Evolutionary conservation across 2,329 filamentous ascomycete species (phyloP).

Genomic region (Tolypocladium nubicola): DNA sequence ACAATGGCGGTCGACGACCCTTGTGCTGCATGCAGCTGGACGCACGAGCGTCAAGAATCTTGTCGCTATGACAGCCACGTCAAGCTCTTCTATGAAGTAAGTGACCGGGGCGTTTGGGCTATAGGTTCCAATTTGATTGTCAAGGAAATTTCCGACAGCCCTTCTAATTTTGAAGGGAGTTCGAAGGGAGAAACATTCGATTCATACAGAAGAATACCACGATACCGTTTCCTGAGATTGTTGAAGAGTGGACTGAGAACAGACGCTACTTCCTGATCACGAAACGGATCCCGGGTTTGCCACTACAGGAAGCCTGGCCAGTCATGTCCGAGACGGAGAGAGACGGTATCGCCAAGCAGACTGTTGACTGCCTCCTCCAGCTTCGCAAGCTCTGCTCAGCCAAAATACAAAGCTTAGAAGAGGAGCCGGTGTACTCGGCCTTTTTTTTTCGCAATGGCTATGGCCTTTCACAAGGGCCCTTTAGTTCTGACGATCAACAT

Average conservation of each 20-base stretch:
- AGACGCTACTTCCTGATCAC: constrained; percentile 7
- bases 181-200: constrained; percentile 5
- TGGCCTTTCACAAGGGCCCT: constrained; percentile 4
- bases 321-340: constrained; percentile 12
- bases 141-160: constrained; percentile 11
- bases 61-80: constrained; percentile 6
- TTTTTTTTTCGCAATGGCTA: constrained; percentile 2
- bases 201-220: constrained; percentile 6
- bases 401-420: constrained; percentile 2
- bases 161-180: constrained; percentile 6
- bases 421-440: constrained; percentile 1
- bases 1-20: constrained; percentile 1
- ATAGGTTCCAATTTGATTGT: constrained; percentile 17
- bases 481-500: constrained; percentile 2
- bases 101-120: constrained; percentile 16
- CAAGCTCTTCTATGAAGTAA: constrained; percentile 13
- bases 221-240: constrained; percentile 5
- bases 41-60: constrained; percentile 1
- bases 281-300: constrained; percentile 5
- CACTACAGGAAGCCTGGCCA: constrained; percentile 6
- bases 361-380: constrained; percentile 5
- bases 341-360: constrained; percentile 15
- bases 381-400: constrained; percentile 4
- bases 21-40: constrained; percentile 7
- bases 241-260: constrained; percentile 7